These are phyloP conservation scores for Kluyveromyces nonfermentans DNA, from an alignment of 805 yeast genomes.

Conservation along the genomic window DNA sequence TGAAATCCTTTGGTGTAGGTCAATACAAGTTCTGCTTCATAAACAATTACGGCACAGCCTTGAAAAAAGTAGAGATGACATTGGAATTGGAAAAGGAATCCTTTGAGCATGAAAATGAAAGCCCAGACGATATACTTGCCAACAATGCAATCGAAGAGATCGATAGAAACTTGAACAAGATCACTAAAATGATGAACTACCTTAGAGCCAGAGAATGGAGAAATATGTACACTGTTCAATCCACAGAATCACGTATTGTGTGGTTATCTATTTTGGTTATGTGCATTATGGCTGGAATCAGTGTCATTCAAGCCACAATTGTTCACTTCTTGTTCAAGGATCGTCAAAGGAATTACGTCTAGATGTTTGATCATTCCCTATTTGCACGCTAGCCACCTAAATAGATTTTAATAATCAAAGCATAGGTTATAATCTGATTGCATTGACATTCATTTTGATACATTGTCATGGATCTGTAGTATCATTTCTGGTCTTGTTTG, in stretches of 20 bases:
- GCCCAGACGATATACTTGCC: constrained; percentile 43
- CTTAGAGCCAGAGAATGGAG: constrained; percentile 95
- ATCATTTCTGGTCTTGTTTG: neutral
- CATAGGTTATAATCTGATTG: too few relatives aligned
- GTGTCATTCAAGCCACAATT: constrained; percentile 64
- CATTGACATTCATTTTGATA: too few relatives aligned
- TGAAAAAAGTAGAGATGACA: constrained; percentile 57
- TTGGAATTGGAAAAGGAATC: constrained; percentile 40
- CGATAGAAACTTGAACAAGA: constrained; percentile 48
- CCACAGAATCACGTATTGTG: constrained; percentile 70
- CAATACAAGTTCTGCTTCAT: constrained; percentile 60
- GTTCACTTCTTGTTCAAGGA: constrained; percentile 72
- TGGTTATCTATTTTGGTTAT: constrained; percentile 69
- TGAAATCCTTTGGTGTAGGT: constrained; percentile 49
- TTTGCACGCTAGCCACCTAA: neutral
- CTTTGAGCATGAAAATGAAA: constrained; percentile 33
- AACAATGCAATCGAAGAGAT: constrained; percentile 48
- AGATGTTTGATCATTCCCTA: constrained; percentile 2
- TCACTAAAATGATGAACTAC: constrained; percentile 61
- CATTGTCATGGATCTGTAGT: too few relatives aligned
- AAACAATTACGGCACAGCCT: constrained; percentile 53
- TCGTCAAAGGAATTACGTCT: constrained; percentile 35
- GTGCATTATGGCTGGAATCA: constrained; percentile 65
- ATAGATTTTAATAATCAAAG: neutral
- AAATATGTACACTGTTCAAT: constrained; percentile 83